Evolutionary conservation across 108 stramenopile species (phyloP), one percentile per base, ranked within the genome.

Genomic region (Fragilariopsis cylindrus): DNA sequence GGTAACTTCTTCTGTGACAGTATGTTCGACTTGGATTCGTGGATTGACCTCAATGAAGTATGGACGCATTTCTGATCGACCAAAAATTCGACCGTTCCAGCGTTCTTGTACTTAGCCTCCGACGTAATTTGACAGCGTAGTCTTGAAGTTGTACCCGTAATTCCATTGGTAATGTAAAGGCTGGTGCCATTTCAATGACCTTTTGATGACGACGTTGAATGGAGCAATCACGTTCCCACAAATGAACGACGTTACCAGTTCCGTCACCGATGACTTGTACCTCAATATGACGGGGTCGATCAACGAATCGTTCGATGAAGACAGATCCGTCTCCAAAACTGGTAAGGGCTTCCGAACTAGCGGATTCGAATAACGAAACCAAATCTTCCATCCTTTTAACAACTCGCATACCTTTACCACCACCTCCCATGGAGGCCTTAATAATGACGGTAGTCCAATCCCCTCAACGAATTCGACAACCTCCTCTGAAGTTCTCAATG

Each of bases 11-110:
- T 98, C 98, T 7, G 98, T 97, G 53, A 98, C 97, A 4, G 98
- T 98, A 87, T 98, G 98, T 70, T 98, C 98, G 65, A 98, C 98
- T 87, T 90, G 90, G 65, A 98, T 87, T 55, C 98, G 95, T 11
- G 98, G 96, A 83, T 98, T 98, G 82, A 99, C 94, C 84, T 99
- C 98, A 62, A 97, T 96, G 85, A 99, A 99, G 74, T 94, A 99
- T 53, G 92, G 88, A 21, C 80, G 79, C 74, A 76, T 73, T 66
- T 87, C 74, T 13, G 83, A 77, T 99, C 97, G 19, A 98, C 76
- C 74, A 99, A 77, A 81, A 98, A 99, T 78, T 99, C 98, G 16
- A 99, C 98, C 9, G 98, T 99, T n/a, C 98, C 98, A 8, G 98
- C 98, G 70, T 97, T 96, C 69, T 91, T 88, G 85, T 99, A 99